Evolutionary conservation across 352 stramenopile genomes (phyloP), one percentile per base, ranked within the genome.

Genomic region (Nothophytophthora sp.): DNA sequence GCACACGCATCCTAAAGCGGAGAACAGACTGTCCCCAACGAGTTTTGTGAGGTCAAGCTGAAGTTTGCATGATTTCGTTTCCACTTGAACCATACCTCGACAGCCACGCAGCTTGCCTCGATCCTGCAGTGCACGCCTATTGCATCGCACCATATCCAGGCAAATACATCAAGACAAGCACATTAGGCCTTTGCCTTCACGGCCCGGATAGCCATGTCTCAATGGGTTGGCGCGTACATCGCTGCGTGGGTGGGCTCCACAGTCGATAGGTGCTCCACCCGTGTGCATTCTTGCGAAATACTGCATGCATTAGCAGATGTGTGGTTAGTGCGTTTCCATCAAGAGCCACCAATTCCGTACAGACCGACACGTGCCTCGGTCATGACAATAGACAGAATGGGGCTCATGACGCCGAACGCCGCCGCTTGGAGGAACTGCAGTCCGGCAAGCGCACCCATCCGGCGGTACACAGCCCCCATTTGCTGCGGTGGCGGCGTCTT

Each of bases 261-360:
- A 92, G 49, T 92, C 67, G 52, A 88, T 86, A 3, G 67, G 49
- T 12, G 43, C 44, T 5, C 69, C 78, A 41, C 76, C 46, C 15
- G 63, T 74, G 25, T 81, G 68, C 29, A 81, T 51, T 33, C 74
- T 60, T 18, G 80, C 82, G 76, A 92, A 92, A 52, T 90, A 92
- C 79, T 92, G 38, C 41, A 27, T 39, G 28, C 18, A 43, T 27
- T 18, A 35, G 34, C 42, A n/a, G 33, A 25, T 32, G 25, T 7
- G 49, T 48, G 35, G 8, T 43, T 46, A 36, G 23, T 24, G n/a
- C n/a, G n/a, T n/a, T n/a, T n/a, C n/a, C n/a, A n/a, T n/a, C n/a
- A n/a, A n/a, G n/a, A n/a, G n/a, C n/a, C n/a, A n/a, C n/a, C n/a
- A n/a, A n/a, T n/a, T n/a, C n/a, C n/a, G n/a, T n/a, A n/a, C n/a